Percentiles rank a stretch among this genome's conserved stretches.
Evolutionary conservation across 495 filamentous ascomycete species (phyloP).

Genomic region (Penicillium coprophilum): DNA sequence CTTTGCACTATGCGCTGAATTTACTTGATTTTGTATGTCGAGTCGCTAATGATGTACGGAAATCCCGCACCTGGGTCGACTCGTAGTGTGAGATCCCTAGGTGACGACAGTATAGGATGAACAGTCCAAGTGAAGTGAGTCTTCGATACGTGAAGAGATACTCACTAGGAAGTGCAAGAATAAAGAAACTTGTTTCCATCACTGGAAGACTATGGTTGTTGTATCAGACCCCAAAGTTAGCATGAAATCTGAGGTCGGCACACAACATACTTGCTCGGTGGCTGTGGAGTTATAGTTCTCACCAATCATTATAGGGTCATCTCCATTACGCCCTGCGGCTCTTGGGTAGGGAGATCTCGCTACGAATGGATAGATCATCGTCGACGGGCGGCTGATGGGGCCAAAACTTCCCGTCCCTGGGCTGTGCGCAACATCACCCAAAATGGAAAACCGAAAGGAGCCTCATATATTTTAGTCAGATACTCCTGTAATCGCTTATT

Average conservation of each 20-base stretch:
- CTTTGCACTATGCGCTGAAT: not conserved
- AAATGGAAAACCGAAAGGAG: not conserved
- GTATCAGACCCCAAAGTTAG: not conserved
- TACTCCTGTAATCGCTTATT: not conserved
- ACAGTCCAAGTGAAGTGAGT: not conserved
- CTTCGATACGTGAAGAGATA: not conserved
- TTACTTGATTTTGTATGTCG: not conserved
- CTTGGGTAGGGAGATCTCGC: not conserved
- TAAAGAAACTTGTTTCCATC: not conserved
- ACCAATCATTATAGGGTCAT: not conserved
- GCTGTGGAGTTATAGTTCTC: not conserved
- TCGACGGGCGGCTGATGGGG: not conserved
- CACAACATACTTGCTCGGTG: no score
- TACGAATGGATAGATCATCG: not conserved
- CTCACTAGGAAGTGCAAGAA: not conserved
- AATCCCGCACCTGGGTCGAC: not conserved
- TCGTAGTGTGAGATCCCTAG: not conserved
- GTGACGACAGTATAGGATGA: not conserved
- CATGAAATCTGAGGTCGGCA: no score
- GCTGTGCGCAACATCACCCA: not conserved
- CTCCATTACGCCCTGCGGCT: not conserved
- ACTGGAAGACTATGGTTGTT: not conserved
- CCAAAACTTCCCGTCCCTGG: not conserved
- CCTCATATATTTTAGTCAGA: not conserved
- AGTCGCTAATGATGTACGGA: not conserved